phyloP scores from a whole-genome alignment of 306 rosid genomes.

The Sechiopsis laciniata region DNA sequence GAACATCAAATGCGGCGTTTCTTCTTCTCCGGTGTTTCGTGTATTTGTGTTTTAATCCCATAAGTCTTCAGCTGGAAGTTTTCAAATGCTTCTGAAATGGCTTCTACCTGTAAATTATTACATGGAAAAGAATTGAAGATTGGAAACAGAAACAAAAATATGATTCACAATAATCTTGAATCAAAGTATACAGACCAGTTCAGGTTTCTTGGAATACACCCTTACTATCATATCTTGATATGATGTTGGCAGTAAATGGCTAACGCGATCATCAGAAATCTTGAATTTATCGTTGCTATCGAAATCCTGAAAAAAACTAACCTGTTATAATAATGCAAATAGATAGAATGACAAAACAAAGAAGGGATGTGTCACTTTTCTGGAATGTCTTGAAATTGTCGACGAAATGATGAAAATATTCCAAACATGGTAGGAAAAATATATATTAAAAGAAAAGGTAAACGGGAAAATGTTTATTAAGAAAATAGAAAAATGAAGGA shows the following conservation, averaged over 20 bases:
- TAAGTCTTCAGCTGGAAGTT: constrained; percentile 75
- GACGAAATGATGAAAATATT: background rate
- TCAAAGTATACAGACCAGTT: constrained; percentile 55
- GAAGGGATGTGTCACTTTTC: background rate
- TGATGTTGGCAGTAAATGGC: constrained; percentile 85
- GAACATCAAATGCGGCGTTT: constrained; percentile 40
- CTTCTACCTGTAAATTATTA: constrained; percentile 53
- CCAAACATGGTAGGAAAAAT: background rate
- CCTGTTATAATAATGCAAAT: constrained; percentile 22
- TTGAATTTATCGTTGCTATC: constrained; percentile 74
- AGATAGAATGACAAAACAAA: constrained; percentile 9
- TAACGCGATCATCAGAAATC: constrained; percentile 58
- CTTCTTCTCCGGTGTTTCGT: constrained; percentile 79
- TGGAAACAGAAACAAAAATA: background rate
- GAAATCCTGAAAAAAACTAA: constrained; percentile 53
- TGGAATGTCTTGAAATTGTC: no score
- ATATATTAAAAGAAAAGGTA: background rate
- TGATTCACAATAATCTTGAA: constrained; percentile 15
- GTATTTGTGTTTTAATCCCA: constrained; percentile 80
- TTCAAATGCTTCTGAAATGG: constrained; percentile 85
- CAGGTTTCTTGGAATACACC: constrained; percentile 90
- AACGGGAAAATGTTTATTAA: background rate
- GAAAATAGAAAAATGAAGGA: background rate
- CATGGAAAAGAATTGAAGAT: constrained; percentile 14
- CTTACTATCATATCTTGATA: constrained; percentile 87